Percentiles rank a stretch among this genome's conserved stretches.
phyloP scores from a whole-genome alignment of 768 basidiomycete genomes.

The Termitomyces sp. region DNA sequence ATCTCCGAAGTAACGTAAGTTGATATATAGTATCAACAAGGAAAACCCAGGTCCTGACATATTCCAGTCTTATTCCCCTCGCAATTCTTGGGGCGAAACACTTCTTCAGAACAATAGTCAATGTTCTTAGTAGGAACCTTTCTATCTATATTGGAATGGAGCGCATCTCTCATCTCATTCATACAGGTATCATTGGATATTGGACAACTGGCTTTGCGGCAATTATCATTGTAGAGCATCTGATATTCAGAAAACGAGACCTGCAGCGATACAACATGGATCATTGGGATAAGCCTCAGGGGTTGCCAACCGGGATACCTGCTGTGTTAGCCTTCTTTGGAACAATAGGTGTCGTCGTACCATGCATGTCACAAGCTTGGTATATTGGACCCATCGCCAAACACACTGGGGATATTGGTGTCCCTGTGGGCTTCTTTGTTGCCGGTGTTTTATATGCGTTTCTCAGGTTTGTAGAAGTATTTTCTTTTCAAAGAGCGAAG shows the following conservation, averaged over 20 bases:
- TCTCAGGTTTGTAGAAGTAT: conserved; percentile 12
- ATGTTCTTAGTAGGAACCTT: conserved; percentile 55
- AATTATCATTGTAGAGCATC: conserved; percentile 65
- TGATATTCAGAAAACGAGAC: conserved; percentile 54
- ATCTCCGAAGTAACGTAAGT: conserved; percentile 66
- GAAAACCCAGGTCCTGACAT: not conserved
- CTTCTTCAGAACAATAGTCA: conserved; percentile 62
- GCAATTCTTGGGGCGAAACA: conserved; percentile 66
- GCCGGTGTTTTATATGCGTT: conserved; percentile 43
- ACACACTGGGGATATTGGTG: conserved; percentile 68
- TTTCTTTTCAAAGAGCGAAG: too few relatives aligned
- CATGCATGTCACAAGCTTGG: conserved; percentile 72
- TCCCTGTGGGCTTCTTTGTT: conserved; percentile 56
- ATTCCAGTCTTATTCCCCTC: conserved; percentile 57
- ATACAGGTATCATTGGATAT: conserved; percentile 48
- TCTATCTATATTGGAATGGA: not conserved
- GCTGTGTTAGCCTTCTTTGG: conserved; percentile 51
- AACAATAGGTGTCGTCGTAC: conserved; percentile 56
- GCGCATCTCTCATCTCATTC: not conserved
- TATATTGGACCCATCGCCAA: conserved; percentile 68
- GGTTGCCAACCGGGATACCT: conserved; percentile 62
- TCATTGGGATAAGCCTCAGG: conserved; percentile 52
- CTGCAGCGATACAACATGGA: conserved; percentile 48
- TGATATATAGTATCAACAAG: not conserved
- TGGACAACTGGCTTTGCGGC: conserved; percentile 58